A percentile compares a stretch with the other conserved stretches of the same genome.
phyloP scores from a whole-genome alignment of 2,329 filamentous ascomycete genomes.

The Microdochium paspali region DNA sequence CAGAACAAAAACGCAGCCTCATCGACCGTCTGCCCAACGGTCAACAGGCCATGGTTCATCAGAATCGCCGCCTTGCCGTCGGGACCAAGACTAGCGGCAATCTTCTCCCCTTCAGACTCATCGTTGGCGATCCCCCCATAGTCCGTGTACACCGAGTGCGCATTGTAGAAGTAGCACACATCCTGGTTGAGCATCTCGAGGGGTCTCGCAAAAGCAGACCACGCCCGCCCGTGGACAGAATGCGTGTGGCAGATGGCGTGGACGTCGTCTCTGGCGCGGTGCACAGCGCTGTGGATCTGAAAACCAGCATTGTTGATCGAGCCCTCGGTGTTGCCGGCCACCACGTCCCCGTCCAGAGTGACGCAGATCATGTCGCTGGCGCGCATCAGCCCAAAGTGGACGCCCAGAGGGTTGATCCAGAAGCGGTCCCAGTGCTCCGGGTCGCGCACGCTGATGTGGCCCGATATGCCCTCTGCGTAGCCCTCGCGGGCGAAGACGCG shows the following conservation, averaged over 20 bases:
- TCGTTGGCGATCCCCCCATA: constrained; percentile 53
- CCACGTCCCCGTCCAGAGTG: constrained; percentile 44
- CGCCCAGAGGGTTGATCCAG: constrained; percentile 43
- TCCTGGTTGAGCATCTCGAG: constrained; percentile 56
- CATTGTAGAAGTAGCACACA: constrained; percentile 46
- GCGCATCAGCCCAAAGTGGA: constrained; percentile 51
- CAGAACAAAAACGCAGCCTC: constrained; percentile 57
- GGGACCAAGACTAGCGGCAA: constrained; percentile 47
- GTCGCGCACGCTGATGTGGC: constrained; percentile 54
- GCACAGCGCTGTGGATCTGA: constrained; percentile 49
- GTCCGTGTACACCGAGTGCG: constrained; percentile 48
- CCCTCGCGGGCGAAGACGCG: constrained; percentile 52
- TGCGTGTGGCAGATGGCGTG: constrained; percentile 53
- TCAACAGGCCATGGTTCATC: constrained; percentile 55
- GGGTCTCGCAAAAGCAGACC: constrained; percentile 44
- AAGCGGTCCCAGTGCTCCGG: constrained; percentile 48
- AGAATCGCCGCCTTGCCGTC: constrained; percentile 46
- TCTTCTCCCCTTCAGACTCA: constrained; percentile 44
- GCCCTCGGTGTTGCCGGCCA: constrained; percentile 40
- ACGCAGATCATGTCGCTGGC: constrained; percentile 52
- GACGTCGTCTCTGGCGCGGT: constrained; percentile 48
- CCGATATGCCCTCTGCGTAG: constrained; percentile 53
- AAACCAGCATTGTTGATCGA: constrained; percentile 50
- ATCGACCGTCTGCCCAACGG: constrained; percentile 52
- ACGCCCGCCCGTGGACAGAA: constrained; percentile 48